These are phyloP conservation scores for Pythium angustatum DNA, from an alignment of 352 stramenopile species.

Conservation along the genomic window DNA sequence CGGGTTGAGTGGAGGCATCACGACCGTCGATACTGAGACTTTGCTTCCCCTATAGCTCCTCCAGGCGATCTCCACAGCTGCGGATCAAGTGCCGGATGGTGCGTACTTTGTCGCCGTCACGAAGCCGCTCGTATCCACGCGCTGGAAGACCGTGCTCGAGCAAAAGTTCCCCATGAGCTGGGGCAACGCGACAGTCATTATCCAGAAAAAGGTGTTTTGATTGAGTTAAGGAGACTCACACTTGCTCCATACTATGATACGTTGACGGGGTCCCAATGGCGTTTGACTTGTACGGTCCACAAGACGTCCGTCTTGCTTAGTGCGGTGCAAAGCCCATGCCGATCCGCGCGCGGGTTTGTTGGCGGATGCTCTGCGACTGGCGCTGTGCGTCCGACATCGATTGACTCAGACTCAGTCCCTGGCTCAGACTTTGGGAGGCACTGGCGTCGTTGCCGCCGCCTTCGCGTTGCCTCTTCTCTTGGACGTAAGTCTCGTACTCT, in stretches of 20 bases:
- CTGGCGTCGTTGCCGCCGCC: neutral
- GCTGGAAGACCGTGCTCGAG: conserved; percentile 61
- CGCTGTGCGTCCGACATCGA: conserved; percentile 14
- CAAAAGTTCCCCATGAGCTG: conserved; percentile 72
- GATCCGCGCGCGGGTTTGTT: conserved; percentile 27
- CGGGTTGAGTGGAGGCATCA: neutral
- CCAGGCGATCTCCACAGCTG: conserved; percentile 37
- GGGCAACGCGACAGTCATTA: conserved; percentile 57
- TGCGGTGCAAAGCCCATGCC: conserved; percentile 20
- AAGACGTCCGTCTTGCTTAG: too few species aligned
- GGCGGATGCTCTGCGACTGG: conserved; percentile 14
- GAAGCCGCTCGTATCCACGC: conserved; percentile 54
- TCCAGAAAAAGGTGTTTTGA: conserved; percentile 66
- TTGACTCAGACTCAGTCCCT: neutral
- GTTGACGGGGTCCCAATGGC: neutral
- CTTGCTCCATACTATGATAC: neutral
- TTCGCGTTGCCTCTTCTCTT: conserved; percentile 44
- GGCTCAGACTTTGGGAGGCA: neutral
- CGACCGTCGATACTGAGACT: neutral
- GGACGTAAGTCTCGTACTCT: conserved; percentile 69
- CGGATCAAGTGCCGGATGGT: conserved; percentile 46
- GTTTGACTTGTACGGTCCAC: too few species aligned
- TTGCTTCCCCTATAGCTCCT: conserved; percentile 29
- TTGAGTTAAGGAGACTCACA: too few species aligned
- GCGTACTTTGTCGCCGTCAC: conserved; percentile 65